phyloP scores from a whole-genome alignment of 176 grass and related monocot species.

The Oryza meridionalis region DNA sequence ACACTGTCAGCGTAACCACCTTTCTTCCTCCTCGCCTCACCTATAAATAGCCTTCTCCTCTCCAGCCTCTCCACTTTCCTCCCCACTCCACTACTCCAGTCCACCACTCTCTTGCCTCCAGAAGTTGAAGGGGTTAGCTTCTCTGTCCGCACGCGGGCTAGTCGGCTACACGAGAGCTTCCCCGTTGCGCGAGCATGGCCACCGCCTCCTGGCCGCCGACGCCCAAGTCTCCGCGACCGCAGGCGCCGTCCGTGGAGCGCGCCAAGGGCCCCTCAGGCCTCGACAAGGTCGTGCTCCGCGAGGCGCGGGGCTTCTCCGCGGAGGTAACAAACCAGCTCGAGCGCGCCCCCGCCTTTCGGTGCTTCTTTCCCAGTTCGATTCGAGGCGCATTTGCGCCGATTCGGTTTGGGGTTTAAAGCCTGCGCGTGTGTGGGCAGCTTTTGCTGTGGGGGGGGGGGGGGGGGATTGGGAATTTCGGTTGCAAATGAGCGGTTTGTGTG shows the following conservation, averaged over 20 bases:
- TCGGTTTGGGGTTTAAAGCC: not conserved
- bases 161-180: not conserved
- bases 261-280: conserved; percentile 44
- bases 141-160: no score
- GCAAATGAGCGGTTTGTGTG: not conserved
- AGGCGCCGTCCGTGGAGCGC: conserved; percentile 46
- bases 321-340: conserved; percentile 36
- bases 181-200: conserved; percentile 13
- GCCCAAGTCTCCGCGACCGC: conserved; percentile 9
- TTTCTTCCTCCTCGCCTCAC: conserved; percentile 30
- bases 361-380: not conserved
- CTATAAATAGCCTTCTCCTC: conserved; percentile 14
- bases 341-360: not conserved
- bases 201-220: conserved; percentile 24
- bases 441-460: not conserved
- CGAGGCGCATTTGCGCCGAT: conserved; percentile 17
- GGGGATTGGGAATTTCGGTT: not conserved
- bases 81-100: not conserved
- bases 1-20: not conserved
- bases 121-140: not conserved
- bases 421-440: not conserved
- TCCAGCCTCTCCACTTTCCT: not conserved
- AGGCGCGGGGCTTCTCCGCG: conserved; percentile 42
- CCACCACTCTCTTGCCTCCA: not conserved
- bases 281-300: conserved; percentile 60